Evolutionary conservation across 208 protist genomes (phyloP).

Genomic region (Willaertia magna): DNA sequence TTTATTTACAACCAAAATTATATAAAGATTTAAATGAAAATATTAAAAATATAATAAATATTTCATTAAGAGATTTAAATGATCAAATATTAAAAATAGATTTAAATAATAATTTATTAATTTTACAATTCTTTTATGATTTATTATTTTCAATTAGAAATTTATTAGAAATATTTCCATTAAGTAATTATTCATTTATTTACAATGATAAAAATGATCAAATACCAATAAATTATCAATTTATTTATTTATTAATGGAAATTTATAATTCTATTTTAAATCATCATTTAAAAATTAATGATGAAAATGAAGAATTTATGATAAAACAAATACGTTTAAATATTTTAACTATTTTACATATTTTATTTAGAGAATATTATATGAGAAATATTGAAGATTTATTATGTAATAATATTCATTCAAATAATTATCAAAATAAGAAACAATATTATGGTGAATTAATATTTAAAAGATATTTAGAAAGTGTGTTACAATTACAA

Average conservation of each 20-base stretch:
- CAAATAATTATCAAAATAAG: not conserved
- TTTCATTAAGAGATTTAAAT: not conserved
- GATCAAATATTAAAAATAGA: not conserved
- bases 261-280: not conserved
- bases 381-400: constrained; percentile 2
- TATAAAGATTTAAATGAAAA: not conserved
- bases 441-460: not conserved
- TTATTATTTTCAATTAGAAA: not conserved
- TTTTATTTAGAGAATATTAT: not conserved
- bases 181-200: not conserved
- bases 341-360: not conserved
- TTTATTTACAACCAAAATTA: not conserved
- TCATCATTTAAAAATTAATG: not conserved
- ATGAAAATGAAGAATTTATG: not conserved
- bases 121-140: not conserved
- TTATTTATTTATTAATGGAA: not conserved
- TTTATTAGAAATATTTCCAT: not conserved
- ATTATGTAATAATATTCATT: not conserved
- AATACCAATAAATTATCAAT: not conserved
- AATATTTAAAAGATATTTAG: not conserved
- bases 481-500: not conserved
- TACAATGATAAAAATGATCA: not conserved
- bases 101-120: not conserved
- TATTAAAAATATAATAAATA: not conserved
- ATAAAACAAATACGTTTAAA: not conserved